A percentile compares a stretch with the other conserved stretches of the same genome.
These are phyloP conservation scores for Nicotiana tabacum DNA, from an alignment of 257 asterid species.

Conservation along the genomic window DNA sequence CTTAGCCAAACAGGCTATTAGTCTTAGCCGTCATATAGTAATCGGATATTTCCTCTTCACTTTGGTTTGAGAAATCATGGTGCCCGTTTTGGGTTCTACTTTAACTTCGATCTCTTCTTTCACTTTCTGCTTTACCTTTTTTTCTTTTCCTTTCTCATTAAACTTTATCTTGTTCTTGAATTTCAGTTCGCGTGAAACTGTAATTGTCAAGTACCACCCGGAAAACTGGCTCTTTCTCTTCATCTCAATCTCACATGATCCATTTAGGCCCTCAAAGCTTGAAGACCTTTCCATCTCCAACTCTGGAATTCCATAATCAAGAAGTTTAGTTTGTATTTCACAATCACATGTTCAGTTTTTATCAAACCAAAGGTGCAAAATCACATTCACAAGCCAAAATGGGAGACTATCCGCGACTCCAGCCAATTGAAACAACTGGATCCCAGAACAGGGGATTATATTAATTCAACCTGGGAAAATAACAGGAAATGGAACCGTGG, in stretches of 20 bases:
- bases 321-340: slow-evolving; percentile 43
- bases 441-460: slow-evolving; percentile 72
- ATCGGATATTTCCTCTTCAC: no score
- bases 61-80: background rate
- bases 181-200: slow-evolving; percentile 24
- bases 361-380: slow-evolving; percentile 81
- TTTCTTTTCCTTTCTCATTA: slow-evolving; percentile 35
- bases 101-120: slow-evolving; percentile 29
- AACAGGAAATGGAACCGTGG: no score
- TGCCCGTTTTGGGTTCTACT: slow-evolving; percentile 20
- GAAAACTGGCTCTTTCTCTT: slow-evolving; percentile 37
- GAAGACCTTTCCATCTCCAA: slow-evolving; percentile 26
- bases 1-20: background rate
- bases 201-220: slow-evolving; percentile 72
- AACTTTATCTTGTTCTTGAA: slow-evolving; percentile 49
- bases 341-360: slow-evolving; percentile 10
- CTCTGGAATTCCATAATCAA: slow-evolving; percentile 26
- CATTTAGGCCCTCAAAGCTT: slow-evolving; percentile 38
- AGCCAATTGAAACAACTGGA: slow-evolving; percentile 68
- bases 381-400: slow-evolving; percentile 78
- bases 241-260: slow-evolving; percentile 44
- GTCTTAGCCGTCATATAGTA: no score
- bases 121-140: slow-evolving; percentile 47
- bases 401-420: slow-evolving; percentile 51
- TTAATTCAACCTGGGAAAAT: no score